Base-by-base conservation (phyloP, 2,329 filamentous ascomycete genomes). In the Trichophyton equinum region DNA sequence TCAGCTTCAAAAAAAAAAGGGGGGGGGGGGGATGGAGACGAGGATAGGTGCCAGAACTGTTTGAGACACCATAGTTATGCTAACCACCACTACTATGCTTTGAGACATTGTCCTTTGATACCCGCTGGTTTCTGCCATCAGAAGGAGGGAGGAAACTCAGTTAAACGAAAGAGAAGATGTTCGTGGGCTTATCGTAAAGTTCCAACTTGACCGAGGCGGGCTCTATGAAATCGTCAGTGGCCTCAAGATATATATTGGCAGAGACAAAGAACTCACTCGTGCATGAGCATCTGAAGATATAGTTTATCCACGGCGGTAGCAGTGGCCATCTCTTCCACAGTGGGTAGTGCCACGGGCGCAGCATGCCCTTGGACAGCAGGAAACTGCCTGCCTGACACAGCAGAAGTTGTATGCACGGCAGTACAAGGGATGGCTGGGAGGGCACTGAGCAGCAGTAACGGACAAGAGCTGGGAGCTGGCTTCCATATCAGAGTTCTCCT, bases 291-390 rank as follows among this genome's bases (percentile, higher is more conserved):
- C 5, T 15, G 25, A 33, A 25, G 46, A 18, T 6, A 9, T 55
- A 4, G 13, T 44, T 20, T 58, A 58, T 42, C 36, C 56, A 44
- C 40, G 20, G 36, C 56, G 36, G 56, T 58, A 58, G 36, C 56
- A 58, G 56, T 58, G 56, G 20, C 56, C 56, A n/a, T 58, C 36
- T 2, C n/a, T 25, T 44, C 56, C 56, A 11, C 56, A 58, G 33
- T 30, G 42, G 18, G 22, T 20, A 11, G 56, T 46, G 33, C 33
- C 40, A 58, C n/a, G 36, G 20, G 36, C 36, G 56, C 56, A 58
- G 56, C 56, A 58, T 11, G 56, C 36, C 13, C 13, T 58, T 44
- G 56, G 56, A 38, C 56, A 58, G 38, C 56, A 58, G n/a, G 36
- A 44, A 20, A 42, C 56, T 9, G 56, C 56, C 7, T 25, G 33